Conservation (phyloP, 352 stramenopile genomes). For the Plasmopara muralis region DNA sequence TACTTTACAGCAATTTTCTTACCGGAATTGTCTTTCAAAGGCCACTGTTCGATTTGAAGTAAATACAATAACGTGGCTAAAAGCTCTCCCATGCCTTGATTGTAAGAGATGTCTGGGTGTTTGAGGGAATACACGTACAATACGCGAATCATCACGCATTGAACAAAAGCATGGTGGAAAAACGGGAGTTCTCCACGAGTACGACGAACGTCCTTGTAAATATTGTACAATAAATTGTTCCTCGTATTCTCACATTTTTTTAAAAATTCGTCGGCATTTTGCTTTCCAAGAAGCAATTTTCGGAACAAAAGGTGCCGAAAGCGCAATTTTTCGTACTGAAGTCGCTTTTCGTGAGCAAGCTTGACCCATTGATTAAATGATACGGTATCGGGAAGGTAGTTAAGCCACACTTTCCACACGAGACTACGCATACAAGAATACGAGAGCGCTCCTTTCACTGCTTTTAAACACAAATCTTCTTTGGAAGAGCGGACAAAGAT, state of each 20-base stretch:
- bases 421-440: slow-evolving; percentile 72
- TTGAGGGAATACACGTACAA: slow-evolving; percentile 64
- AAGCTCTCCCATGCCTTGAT: slow-evolving; percentile 77
- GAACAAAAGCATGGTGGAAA: slow-evolving; percentile 41
- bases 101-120: slow-evolving; percentile 68
- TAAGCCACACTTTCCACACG: slow-evolving; percentile 67
- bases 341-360: slow-evolving; percentile 29
- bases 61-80: slow-evolving; percentile 66
- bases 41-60: slow-evolving; percentile 64
- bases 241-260: slow-evolving; percentile 38
- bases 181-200: slow-evolving; percentile 56
- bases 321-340: slow-evolving; percentile 36
- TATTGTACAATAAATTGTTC: slow-evolving; percentile 52
- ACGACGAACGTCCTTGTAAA: slow-evolving; percentile 65
- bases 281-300: slow-evolving; percentile 18
- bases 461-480: slow-evolving; percentile 45
- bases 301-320: slow-evolving; percentile 30
- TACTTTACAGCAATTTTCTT: slow-evolving; percentile 14
- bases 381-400: slow-evolving; percentile 38
- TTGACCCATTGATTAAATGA: slow-evolving; percentile 44
- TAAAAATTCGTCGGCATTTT: slow-evolving; percentile 42
- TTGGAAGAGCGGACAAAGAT: slow-evolving; percentile 51
- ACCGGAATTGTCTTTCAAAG: slow-evolving; percentile 14
- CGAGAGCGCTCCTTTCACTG: slow-evolving; percentile 52
- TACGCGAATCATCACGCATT: slow-evolving; percentile 55